Evolutionary conservation across 2,329 filamentous ascomycete species (phyloP).

Genomic region (Apiospora pterosperma): DNA sequence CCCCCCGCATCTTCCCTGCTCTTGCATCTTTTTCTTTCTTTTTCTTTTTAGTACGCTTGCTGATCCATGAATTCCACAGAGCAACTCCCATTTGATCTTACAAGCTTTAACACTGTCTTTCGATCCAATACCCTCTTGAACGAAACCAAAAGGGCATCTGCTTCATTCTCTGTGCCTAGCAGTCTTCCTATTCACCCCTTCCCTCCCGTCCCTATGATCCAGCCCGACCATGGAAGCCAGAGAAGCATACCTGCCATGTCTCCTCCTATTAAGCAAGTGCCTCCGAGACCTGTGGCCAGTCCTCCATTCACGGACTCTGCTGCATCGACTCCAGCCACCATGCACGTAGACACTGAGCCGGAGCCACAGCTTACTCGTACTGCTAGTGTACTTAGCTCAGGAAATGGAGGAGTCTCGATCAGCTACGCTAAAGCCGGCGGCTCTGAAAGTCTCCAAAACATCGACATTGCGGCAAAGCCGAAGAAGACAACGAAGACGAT

Average conservation of each 20-base stretch:
- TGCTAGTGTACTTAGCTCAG: slow-evolving; percentile 27
- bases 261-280: neutral
- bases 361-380: slow-evolving; percentile 12
- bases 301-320: slow-evolving; percentile 8
- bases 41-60: neutral
- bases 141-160: slow-evolving; percentile 23
- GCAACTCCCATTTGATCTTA: slow-evolving; percentile 26
- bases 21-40: neutral
- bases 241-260: neutral
- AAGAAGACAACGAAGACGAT: slow-evolving; percentile 28
- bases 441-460: slow-evolving; percentile 26
- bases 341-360: neutral
- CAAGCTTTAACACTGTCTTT: slow-evolving; percentile 29
- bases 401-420: slow-evolving; percentile 31
- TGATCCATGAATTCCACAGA: neutral
- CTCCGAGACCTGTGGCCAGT: slow-evolving; percentile 16
- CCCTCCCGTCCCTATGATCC: neutral
- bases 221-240: neutral
- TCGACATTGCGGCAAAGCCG: slow-evolving; percentile 28
- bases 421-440: slow-evolving; percentile 31
- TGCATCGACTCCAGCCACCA: neutral
- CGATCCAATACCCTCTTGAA: slow-evolving; percentile 26
- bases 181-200: neutral
- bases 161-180: neutral
- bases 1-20: neutral